These are phyloP conservation scores for Begonia peltatifolia DNA, from an alignment of 306 rosid genomes.

Conservation along the genomic window DNA sequence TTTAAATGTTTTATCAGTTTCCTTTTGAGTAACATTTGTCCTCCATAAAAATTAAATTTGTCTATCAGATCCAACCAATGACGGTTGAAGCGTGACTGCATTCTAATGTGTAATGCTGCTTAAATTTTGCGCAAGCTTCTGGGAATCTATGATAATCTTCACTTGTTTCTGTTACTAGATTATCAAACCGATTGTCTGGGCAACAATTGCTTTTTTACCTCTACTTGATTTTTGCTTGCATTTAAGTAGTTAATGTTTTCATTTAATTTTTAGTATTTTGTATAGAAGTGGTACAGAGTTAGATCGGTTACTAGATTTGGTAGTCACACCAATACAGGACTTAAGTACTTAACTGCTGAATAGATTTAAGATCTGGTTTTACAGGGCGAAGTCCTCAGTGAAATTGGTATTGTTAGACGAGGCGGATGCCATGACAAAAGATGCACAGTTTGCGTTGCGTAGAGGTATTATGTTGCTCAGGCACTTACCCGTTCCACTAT, in stretches of 20 bases:
- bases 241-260: no score
- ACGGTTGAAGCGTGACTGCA: not conserved
- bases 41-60: not conserved
- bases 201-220: no score
- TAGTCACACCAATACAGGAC: not conserved
- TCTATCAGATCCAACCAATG: not conserved
- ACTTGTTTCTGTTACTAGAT: no score
- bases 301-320: not conserved
- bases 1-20: no score
- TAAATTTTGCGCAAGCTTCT: no score
- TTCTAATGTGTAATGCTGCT: no score
- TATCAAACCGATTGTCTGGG: no score
- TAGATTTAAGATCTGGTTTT: conserved; percentile 11
- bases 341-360: no score
- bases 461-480: conserved; percentile 39
- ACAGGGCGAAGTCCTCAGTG: conserved; percentile 55
- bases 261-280: not conserved
- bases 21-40: not conserved
- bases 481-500: not conserved
- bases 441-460: conserved; percentile 91
- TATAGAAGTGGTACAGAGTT: not conserved
- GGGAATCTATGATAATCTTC: no score
- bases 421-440: conserved; percentile 99
- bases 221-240: no score
- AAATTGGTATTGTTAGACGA: conserved; percentile 81